phyloP scores from a whole-genome alignment of 1,284 basidiomycete genomes.

The Coniophora puteana region DNA sequence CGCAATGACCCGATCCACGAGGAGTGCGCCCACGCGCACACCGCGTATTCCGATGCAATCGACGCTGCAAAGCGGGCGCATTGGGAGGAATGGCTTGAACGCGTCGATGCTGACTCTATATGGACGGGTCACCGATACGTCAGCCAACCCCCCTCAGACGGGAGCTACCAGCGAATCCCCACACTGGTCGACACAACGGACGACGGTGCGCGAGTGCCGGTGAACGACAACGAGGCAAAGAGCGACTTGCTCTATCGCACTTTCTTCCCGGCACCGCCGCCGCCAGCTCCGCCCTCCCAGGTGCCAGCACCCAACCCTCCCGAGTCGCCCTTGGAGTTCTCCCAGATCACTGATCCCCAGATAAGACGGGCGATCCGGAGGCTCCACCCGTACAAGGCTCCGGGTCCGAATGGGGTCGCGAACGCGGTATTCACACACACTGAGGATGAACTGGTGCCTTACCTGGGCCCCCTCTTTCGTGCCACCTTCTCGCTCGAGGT shows the following conservation, averaged over 20 bases:
- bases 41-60: neutral
- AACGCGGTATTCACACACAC: constrained; percentile 31
- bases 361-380: constrained; percentile 3
- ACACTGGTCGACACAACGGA: neutral
- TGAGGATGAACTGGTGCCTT: constrained; percentile 18
- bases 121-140: neutral
- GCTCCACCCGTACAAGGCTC: constrained; percentile 31
- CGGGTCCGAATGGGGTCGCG: constrained; percentile 30
- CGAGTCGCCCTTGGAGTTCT: neutral
- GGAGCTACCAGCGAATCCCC: neutral
- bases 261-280: neutral
- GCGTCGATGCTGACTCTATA: neutral
- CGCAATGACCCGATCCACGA: neutral
- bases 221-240: neutral
- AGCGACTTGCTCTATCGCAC: neutral
- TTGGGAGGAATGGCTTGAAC: neutral
- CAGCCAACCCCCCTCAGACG: neutral
- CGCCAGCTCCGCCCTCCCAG: neutral
- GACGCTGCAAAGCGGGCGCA: neutral
- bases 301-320: neutral
- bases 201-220: neutral
- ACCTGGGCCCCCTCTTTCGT: constrained; percentile 25
- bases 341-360: neutral
- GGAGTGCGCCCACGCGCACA: neutral
- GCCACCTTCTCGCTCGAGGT: constrained; percentile 20